phyloP scores from a whole-genome alignment of 345 rosid genomes.

The Syzygium grande region DNA sequence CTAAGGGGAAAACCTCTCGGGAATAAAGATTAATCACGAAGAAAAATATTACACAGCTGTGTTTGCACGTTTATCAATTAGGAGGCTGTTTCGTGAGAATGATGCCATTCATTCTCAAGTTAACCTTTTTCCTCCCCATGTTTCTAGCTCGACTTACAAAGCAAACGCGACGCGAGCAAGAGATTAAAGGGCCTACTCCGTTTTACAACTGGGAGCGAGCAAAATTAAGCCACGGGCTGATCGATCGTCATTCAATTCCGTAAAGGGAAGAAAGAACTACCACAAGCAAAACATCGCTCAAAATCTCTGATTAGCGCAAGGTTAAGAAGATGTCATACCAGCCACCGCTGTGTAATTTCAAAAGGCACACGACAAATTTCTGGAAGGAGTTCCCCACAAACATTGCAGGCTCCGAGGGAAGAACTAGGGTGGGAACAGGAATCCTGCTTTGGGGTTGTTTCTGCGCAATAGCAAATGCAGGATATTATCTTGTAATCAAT shows the following conservation, averaged over 20 bases:
- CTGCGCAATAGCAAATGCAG: conserved; percentile 18
- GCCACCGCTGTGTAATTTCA: too few species aligned
- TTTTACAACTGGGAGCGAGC: neutral
- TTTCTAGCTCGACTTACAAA: neutral
- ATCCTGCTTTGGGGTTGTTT: conserved; percentile 28
- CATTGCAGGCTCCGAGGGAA: conserved; percentile 51
- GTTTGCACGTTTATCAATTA: neutral
- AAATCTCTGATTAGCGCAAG: neutral
- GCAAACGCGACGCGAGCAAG: neutral
- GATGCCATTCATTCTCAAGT: neutral
- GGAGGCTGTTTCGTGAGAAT: neutral
- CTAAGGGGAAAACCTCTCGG: neutral
- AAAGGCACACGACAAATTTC: too few species aligned
- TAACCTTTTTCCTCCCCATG: neutral
- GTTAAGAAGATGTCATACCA: neutral
- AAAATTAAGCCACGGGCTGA: neutral
- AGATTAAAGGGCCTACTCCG: neutral
- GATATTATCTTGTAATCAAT: neutral
- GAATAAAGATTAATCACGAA: neutral
- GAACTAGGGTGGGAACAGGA: conserved; percentile 68
- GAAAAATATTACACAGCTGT: neutral
- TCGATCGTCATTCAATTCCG: neutral
- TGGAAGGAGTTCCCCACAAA: conserved; percentile 41
- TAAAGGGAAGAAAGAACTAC: neutral
- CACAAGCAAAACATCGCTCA: neutral